Conservation (phyloP, 2,329 filamentous ascomycete species). For the Colletotrichum destructivum region DNA sequence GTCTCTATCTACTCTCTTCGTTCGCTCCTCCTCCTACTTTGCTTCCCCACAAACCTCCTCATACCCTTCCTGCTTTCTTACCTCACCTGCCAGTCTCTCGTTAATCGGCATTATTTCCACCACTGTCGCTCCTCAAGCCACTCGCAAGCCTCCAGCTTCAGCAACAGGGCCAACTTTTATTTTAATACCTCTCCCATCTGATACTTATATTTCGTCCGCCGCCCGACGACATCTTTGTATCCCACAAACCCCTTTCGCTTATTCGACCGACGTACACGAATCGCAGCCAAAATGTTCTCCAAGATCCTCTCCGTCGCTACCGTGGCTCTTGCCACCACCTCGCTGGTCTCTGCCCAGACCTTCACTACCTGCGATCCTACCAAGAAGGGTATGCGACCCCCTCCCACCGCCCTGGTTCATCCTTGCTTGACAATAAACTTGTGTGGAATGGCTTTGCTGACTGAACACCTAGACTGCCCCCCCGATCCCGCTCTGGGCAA, state of each 20-base stretch:
- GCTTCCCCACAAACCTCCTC: slow-evolving; percentile 33
- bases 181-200: slow-evolving; percentile 31
- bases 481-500: slow-evolving; percentile 83
- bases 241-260: background rate
- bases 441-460: slow-evolving; percentile 43
- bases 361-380: slow-evolving; percentile 69
- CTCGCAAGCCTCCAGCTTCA: slow-evolving; percentile 24
- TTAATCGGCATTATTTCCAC: slow-evolving; percentile 42
- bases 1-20: background rate
- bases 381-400: slow-evolving; percentile 61
- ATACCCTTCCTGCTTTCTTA: slow-evolving; percentile 27
- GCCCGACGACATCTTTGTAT: background rate
- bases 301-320: slow-evolving; percentile 62
- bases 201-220: slow-evolving; percentile 25
- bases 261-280: background rate
- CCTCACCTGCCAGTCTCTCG: slow-evolving; percentile 39
- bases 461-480: slow-evolving; percentile 70
- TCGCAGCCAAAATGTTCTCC: slow-evolving; percentile 43
- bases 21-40: slow-evolving; percentile 29
- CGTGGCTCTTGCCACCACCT: slow-evolving; percentile 65
- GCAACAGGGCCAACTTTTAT: slow-evolving; percentile 20
- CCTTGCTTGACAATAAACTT: background rate
- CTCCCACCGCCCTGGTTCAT: background rate
- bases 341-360: slow-evolving; percentile 69
- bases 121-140: slow-evolving; percentile 34